Base-by-base conservation (phyloP, 352 stramenopile genomes). In the Phytophthora vignae region DNA sequence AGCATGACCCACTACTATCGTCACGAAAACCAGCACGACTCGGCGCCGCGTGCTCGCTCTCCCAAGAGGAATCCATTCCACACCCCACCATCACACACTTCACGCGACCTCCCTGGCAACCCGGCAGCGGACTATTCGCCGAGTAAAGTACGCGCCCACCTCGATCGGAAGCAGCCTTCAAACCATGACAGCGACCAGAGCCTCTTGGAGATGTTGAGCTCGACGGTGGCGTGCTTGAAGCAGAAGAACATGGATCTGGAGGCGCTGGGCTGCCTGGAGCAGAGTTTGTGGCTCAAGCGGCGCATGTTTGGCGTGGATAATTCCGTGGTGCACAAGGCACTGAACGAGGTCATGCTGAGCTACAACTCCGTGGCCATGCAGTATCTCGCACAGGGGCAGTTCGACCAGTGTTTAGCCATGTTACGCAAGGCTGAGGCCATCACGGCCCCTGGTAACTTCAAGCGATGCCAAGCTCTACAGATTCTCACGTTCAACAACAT, bases 401-500 rank as follows among this genome's bases (percentile, higher is more conserved):
- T 90, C 53, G 83, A 90, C 42, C 80, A 90, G 36, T 92, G 85
- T 68, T 75, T 95, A 17, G 78, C 76, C 1, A 84, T 93, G 77
- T 74, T 95, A 21, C 82, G 82, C 15, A 95, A 95, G 64, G 88
- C 85, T 0, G 85, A 93, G 31, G 82, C 81, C 4, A 86, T 95
- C 54, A 90, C 84, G 0, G 77, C 79, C 0, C 84, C 87, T 0
- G 85, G 81, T 1, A 95, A 92, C 46, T 95, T 95, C 57, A 75
- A 69, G 17, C 71, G 80, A 50, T 86, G 79, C 22, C 76, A 93
- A 50, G 84, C 88, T n/a, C 68, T 93, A 4, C 85, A 91, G 63
- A 91, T 95, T 57, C 77, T 95, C 33, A 95, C 88, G 27, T 92
- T 87, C 71, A 95, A 95, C 63, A 95, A 93, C 66, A 83, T 95